phyloP scores from a whole-genome alignment of 495 filamentous ascomycete species.

The Lophium mytilinum region DNA sequence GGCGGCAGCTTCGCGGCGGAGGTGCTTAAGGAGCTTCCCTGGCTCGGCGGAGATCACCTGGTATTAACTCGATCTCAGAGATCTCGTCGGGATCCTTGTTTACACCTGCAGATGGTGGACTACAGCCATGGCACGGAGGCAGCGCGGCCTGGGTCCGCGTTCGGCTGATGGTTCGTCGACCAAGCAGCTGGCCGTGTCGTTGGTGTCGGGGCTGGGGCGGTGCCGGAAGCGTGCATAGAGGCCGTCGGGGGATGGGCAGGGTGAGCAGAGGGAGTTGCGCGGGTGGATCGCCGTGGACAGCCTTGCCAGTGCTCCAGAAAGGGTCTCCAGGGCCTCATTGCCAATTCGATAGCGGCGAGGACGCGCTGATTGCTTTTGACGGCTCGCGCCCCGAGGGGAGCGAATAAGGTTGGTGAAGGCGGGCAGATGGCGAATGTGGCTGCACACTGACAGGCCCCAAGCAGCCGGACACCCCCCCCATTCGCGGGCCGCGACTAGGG shows the following conservation, averaged over 20 bases:
- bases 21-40: slow-evolving; percentile 11
- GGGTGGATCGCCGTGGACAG: no score
- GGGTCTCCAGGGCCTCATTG: no score
- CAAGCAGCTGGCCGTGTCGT: neutral
- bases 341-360: no score
- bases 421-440: slow-evolving; percentile 16
- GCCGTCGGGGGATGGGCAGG: neutral
- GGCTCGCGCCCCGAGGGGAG: slow-evolving; percentile 5
- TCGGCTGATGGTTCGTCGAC: slow-evolving; percentile 29
- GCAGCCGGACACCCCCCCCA: slow-evolving; percentile 17
- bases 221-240: neutral
- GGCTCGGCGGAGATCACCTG: slow-evolving; percentile 24
- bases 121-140: slow-evolving; percentile 23
- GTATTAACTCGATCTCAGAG: slow-evolving; percentile 28
- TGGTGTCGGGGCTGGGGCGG: no score
- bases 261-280: no score
- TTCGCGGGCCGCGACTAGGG: slow-evolving; percentile 7
- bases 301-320: no score
- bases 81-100: slow-evolving; percentile 23
- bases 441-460: slow-evolving; percentile 21
- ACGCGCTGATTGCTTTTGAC: slow-evolving; percentile 8
- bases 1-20: slow-evolving; percentile 19
- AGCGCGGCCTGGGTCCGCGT: slow-evolving; percentile 15
- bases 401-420: slow-evolving; percentile 12
- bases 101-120: slow-evolving; percentile 25